Evolutionary conservation across 495 filamentous ascomycete genomes (phyloP).

Genomic region (Amphirosellinia nigrospora): DNA sequence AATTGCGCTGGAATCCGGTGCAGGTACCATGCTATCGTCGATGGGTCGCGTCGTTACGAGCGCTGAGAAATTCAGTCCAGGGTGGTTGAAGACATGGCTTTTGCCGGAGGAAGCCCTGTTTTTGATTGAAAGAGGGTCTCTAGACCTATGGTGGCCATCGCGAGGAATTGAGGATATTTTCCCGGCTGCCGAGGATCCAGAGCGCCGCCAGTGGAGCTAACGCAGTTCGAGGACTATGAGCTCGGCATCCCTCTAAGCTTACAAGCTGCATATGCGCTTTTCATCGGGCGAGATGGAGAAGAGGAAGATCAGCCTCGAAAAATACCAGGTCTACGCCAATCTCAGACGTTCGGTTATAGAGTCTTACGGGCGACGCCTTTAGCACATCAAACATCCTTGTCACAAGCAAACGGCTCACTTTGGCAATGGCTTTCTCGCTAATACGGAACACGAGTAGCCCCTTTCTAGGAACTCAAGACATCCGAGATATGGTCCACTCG

Average conservation of each 20-base stretch:
- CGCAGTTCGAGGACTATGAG: slow-evolving; percentile 54
- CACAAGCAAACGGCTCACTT: slow-evolving; percentile 27
- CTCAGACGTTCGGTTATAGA: slow-evolving; percentile 85
- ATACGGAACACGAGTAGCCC: slow-evolving; percentile 28
- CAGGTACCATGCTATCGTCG: slow-evolving; percentile 44
- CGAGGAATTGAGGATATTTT: slow-evolving; percentile 48
- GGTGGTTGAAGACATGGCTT: slow-evolving; percentile 71
- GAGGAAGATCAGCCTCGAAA: slow-evolving; percentile 70
- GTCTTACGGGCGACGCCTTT: slow-evolving; percentile 68
- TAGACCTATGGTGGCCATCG: slow-evolving; percentile 84
- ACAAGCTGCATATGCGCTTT: slow-evolving; percentile 85
- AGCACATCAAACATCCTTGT: slow-evolving; percentile 26
- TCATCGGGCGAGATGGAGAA: slow-evolving; percentile 68
- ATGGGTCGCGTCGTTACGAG: slow-evolving; percentile 54
- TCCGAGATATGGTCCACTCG: slow-evolving; percentile 66
- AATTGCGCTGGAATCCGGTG: slow-evolving; percentile 55
- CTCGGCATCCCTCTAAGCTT: slow-evolving; percentile 81
- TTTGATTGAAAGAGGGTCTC: slow-evolving; percentile 80
- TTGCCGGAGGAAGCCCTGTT: slow-evolving; percentile 93
- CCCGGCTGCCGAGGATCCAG: slow-evolving; percentile 34
- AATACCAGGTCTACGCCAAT: slow-evolving; percentile 84
- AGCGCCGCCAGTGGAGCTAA: slow-evolving; percentile 30
- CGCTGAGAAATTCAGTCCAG: slow-evolving; percentile 46
- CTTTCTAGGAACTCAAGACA: neutral
- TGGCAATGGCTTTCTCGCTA: slow-evolving; percentile 52